Evolutionary conservation across 2,329 filamentous ascomycete species (phyloP), one percentile per base, ranked within the genome.

Genomic region (Xylariaceae sp.): DNA sequence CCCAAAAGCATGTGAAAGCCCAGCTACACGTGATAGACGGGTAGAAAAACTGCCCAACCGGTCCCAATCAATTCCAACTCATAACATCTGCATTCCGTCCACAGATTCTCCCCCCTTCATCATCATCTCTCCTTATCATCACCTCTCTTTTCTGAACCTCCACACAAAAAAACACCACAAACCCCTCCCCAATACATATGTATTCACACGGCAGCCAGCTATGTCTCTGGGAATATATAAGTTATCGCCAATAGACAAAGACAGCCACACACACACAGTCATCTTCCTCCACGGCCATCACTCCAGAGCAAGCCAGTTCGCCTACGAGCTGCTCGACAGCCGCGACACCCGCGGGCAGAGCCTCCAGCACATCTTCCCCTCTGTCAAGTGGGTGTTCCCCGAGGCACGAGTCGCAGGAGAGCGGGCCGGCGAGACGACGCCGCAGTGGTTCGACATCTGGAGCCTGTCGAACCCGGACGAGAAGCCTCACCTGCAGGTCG

Each of bases 371-470:
- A 63, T 67, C 7, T 77, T 81, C 37, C 78, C 80, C 3, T 72
- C 74, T 4, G 72, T 81, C 62, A 74, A 76, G 51, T 82, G 78
- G 75, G 77, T 82, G 6, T 82, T 82, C 51, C 79, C 79, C 9
- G 72, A 74, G 50, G 76, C 79, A 1, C 73, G n/a, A n/a, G n/a
- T n/a, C n/a, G n/a, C n/a, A n/a, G n/a, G n/a, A n/a, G n/a, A n/a
- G n/a, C n/a, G n/a, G n/a, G n/a, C n/a, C n/a, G n/a, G n/a, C n/a
- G n/a, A n/a, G n/a, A n/a, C n/a, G n/a, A n/a, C n/a, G 9, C 32
- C 7, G 9, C 77, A 81, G 61, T 83, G 80, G 81, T 83, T 82
- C 64, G 79, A 83, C 59, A 73, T 81, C 19, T 78, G 72, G 70
- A 75, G 76, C 47, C 66, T 74, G 0, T 57, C 65, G 16, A 64